These are phyloP conservation scores for Ulvella scutata DNA, from an alignment of 139 green algal genomes.

Conservation along the genomic window DNA sequence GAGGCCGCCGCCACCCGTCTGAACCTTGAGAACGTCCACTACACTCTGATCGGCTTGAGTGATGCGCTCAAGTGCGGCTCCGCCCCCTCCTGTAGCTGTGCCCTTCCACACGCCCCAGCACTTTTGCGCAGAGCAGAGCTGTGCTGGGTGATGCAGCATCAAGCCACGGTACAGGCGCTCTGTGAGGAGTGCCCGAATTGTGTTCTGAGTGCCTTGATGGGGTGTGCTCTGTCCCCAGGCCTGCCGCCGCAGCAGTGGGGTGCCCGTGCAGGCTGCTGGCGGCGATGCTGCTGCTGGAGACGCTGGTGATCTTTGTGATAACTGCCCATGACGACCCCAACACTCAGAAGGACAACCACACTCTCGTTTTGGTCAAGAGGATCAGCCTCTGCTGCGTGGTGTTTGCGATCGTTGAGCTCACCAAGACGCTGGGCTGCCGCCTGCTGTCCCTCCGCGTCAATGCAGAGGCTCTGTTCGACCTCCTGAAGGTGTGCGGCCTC, in stretches of 20 bases:
- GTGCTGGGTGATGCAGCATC: too few species aligned
- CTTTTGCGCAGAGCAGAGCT: too few species aligned
- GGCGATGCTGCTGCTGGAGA: neutral
- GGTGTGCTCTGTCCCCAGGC: too few species aligned
- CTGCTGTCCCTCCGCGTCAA: conserved; percentile 3
- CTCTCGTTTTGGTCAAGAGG: neutral
- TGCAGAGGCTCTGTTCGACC: neutral
- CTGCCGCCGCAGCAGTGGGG: too few species aligned
- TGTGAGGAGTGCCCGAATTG: too few species aligned
- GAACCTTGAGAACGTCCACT: neutral
- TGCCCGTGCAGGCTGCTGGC: neutral
- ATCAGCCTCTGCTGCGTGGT: neutral
- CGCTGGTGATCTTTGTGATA: neutral
- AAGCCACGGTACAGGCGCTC: too few species aligned
- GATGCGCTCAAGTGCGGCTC: neutral
- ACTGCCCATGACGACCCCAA: neutral
- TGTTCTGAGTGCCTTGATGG: too few species aligned
- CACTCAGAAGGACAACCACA: neutral
- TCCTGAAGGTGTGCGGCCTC: neutral
- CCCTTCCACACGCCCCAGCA: too few species aligned
- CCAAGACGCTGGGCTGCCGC: neutral
- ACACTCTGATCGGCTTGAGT: neutral
- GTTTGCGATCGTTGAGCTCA: neutral
- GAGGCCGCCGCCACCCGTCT: neutral
- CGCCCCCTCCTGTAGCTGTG: too few species aligned